Conservation (phyloP, 257 asterid genomes). For the Plantago major region DNA sequence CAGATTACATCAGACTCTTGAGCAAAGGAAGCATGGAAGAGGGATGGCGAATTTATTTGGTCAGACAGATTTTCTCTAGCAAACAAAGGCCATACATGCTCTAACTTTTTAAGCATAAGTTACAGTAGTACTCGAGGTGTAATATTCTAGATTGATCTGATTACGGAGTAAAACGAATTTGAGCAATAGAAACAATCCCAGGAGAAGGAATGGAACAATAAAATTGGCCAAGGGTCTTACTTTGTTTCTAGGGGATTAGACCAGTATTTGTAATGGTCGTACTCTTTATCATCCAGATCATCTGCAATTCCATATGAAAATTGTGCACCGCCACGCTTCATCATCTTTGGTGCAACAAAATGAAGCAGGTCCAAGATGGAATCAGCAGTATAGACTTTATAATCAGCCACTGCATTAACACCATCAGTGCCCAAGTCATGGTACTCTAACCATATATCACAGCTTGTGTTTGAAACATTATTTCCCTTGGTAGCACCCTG, state of each 20-base stretch:
- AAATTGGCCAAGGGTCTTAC: conserved; percentile 29
- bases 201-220: neutral
- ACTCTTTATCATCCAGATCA: conserved; percentile 52
- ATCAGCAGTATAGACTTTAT: conserved; percentile 54
- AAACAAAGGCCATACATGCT: too few species aligned
- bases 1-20: too few species aligned
- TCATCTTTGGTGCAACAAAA: conserved; percentile 87
- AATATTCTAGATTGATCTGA: too few species aligned
- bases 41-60: too few species aligned
- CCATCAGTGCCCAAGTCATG: conserved; percentile 72
- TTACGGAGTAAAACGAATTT: neutral
- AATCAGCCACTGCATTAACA: conserved; percentile 59
- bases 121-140: too few species aligned
- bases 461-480: conserved; percentile 49
- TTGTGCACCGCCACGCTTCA: conserved; percentile 78
- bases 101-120: too few species aligned
- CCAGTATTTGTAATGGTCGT: conserved; percentile 76
- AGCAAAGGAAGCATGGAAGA: too few species aligned
- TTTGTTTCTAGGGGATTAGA: conserved; percentile 86
- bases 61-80: too few species aligned
- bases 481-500: conserved; percentile 67
- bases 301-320: conserved; percentile 78
- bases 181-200: too few species aligned
- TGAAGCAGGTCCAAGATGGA: conserved; percentile 58
- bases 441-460: conserved; percentile 77